A percentile compares a stretch with the other conserved stretches of the same genome.
Conservation (phyloP, 805 yeast genomes). For the Ascoidea tarda region DNA sequence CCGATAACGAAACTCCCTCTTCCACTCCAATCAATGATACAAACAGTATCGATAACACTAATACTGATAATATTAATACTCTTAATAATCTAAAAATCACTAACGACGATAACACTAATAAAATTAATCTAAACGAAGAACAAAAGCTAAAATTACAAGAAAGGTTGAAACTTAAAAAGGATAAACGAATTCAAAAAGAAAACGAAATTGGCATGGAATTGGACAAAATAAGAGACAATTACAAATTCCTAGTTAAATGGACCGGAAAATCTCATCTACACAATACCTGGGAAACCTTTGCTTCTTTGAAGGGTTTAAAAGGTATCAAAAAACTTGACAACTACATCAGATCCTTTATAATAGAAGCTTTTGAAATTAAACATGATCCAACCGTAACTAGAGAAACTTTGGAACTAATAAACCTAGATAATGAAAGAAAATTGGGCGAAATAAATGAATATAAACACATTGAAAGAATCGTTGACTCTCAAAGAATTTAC, state of each 20-base stretch:
- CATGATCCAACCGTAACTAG: constrained; percentile 70
- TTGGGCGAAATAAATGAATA: constrained; percentile 75
- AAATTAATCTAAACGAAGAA: constrained; percentile 17
- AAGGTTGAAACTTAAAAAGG: constrained; percentile 5
- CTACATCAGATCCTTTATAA: constrained; percentile 66
- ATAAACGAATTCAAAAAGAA: constrained; percentile 20
- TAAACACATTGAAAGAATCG: constrained; percentile 79
- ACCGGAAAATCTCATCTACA: constrained; percentile 77
- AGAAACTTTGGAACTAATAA: constrained; percentile 91
- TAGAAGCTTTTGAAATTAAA: constrained; percentile 63
- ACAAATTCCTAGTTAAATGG: constrained; percentile 71
- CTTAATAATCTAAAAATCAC: background rate
- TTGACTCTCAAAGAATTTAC: constrained; percentile 65
- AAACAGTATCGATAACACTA: background rate
- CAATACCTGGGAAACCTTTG: constrained; percentile 83
- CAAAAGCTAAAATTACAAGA: constrained; percentile 14
- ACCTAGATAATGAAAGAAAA: constrained; percentile 74
- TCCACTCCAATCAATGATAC: background rate
- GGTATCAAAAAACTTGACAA: constrained; percentile 85
- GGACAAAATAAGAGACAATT: constrained; percentile 43
- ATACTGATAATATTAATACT: background rate
- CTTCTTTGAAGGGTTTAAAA: constrained; percentile 33
- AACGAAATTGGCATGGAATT: constrained; percentile 21
- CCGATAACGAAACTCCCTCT: background rate
- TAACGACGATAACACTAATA: constrained; percentile 2